phyloP scores from a whole-genome alignment of 208 protist species.

The Borovskyia barvae region DNA sequence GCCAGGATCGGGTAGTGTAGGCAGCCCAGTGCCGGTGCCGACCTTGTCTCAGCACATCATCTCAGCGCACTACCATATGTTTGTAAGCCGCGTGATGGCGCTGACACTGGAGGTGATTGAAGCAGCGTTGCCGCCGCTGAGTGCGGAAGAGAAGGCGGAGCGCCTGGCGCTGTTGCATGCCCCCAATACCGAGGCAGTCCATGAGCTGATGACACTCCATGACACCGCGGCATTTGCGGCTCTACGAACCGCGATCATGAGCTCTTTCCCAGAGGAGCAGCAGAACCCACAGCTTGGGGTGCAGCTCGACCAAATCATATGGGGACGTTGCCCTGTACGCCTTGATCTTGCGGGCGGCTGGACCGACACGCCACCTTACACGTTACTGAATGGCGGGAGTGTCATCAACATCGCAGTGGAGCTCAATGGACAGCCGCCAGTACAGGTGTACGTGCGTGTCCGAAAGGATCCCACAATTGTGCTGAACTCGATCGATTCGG shows the following conservation, averaged over 20 bases:
- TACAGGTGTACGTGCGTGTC: conserved; percentile 46
- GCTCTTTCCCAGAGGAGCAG: conserved; percentile 17
- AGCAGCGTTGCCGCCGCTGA: background rate
- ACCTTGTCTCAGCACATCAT: conserved; percentile 16
- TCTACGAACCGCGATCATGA: conserved; percentile 17
- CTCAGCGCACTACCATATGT: conserved; percentile 24
- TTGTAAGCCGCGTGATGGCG: conserved; percentile 24
- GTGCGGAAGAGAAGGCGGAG: background rate
- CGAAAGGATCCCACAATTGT: conserved; percentile 21
- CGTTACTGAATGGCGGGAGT: conserved; percentile 39
- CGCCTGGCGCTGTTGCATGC: conserved; percentile 10
- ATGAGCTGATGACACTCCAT: conserved; percentile 8
- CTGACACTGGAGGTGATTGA: conserved; percentile 15
- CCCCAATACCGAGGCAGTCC: background rate
- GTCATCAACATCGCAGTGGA: conserved; percentile 65
- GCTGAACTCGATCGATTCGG: conserved; percentile 46
- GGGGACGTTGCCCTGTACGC: conserved; percentile 43
- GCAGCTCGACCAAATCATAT: conserved; percentile 47
- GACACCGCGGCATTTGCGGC: conserved; percentile 20
- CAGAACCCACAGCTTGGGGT: conserved; percentile 21
- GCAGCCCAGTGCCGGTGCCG: no score
- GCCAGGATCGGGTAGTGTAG: no score
- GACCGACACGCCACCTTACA: conserved; percentile 70
- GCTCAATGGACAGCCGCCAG: conserved; percentile 49
- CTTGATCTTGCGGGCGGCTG: conserved; percentile 64